Evolutionary conservation across 2,329 filamentous ascomycete species (phyloP).

Genomic region (Epichloe gansuensis): DNA sequence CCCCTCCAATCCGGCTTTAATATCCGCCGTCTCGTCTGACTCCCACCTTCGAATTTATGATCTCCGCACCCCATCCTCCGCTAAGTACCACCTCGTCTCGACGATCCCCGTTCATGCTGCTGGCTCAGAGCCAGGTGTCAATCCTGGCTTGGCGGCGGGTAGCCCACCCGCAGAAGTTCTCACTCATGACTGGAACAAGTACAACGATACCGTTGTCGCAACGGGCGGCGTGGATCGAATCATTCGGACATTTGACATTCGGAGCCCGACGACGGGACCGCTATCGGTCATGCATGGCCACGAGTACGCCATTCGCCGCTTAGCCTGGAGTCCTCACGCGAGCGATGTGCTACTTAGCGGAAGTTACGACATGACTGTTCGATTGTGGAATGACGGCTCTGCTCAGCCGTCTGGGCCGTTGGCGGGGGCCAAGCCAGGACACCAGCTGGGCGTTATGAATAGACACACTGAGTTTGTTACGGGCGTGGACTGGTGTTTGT

Average conservation of each 20-base stretch:
- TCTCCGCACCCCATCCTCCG: conserved; percentile 70
- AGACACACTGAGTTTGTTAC: conserved; percentile 91
- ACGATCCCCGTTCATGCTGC: conserved; percentile 73
- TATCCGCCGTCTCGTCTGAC: conserved; percentile 82
- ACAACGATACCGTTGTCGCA: conserved; percentile 71
- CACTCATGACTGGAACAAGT: conserved; percentile 99
- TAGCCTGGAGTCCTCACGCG: conserved; percentile 92
- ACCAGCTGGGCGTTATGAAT: conserved; percentile 77
- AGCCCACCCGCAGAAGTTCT: conserved; percentile 66
- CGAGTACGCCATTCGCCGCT: conserved; percentile 73
- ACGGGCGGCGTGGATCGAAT: conserved; percentile 79
- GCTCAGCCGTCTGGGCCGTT: conserved; percentile 24
- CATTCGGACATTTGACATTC: conserved; percentile 82
- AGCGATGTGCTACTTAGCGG: conserved; percentile 75
- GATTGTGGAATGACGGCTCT: conserved; percentile 75
- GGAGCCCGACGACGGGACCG: conserved; percentile 61
- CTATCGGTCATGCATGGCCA: conserved; percentile 67
- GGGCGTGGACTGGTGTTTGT: conserved; percentile 95
- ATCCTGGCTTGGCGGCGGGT: conserved; percentile 21
- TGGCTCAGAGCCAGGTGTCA: conserved; percentile 31
- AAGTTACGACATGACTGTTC: conserved; percentile 96
- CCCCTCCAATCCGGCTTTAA: conserved; percentile 70
- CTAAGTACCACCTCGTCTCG: conserved; percentile 74
- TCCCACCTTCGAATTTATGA: conserved; percentile 85
- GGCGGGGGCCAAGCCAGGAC: conserved; percentile 37